Evolutionary conservation across 331 rosid genomes (phyloP).

Genomic region (Dryas integrifolia): DNA sequence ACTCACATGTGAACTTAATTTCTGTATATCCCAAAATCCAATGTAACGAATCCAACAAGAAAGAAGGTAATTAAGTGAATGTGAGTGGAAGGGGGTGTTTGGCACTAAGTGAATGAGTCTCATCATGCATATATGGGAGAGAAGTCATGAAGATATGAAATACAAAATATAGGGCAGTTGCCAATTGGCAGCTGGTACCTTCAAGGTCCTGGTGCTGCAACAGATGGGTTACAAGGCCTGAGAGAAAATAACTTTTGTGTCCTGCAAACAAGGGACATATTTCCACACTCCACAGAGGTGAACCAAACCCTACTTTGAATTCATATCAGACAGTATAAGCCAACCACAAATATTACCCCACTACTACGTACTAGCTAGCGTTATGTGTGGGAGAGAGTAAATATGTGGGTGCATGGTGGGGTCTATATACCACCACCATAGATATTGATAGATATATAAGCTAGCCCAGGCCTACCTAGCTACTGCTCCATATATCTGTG

Average conservation of each 20-base stretch:
- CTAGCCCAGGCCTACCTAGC: constrained; percentile 12
- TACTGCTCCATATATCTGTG: background rate
- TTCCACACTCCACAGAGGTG: constrained; percentile 44
- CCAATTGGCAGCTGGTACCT: constrained; percentile 16
- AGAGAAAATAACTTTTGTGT: constrained; percentile 40
- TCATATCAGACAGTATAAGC: constrained; percentile 43
- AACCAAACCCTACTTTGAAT: constrained; percentile 42
- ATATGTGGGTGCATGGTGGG: constrained; percentile 31
- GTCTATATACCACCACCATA: constrained; percentile 32
- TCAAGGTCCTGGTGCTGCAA: constrained; percentile 38
- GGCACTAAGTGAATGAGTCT: background rate
- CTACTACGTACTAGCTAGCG: background rate
- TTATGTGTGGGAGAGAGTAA: constrained; percentile 20
- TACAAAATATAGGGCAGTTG: background rate
- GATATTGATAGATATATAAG: background rate
- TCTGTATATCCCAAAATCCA: background rate
- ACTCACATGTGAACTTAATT: background rate
- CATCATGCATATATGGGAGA: constrained; percentile 10
- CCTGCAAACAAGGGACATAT: constrained; percentile 42
- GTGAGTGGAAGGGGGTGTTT: background rate
- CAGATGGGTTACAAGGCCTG: constrained; percentile 44
- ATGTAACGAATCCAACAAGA: constrained; percentile 5
- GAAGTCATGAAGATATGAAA: constrained; percentile 2
- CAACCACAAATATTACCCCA: constrained; percentile 42
- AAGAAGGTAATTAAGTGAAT: background rate